Base-by-base conservation (phyloP, 768 basidiomycete genomes). In the Sporobolomyces roseus region DNA sequence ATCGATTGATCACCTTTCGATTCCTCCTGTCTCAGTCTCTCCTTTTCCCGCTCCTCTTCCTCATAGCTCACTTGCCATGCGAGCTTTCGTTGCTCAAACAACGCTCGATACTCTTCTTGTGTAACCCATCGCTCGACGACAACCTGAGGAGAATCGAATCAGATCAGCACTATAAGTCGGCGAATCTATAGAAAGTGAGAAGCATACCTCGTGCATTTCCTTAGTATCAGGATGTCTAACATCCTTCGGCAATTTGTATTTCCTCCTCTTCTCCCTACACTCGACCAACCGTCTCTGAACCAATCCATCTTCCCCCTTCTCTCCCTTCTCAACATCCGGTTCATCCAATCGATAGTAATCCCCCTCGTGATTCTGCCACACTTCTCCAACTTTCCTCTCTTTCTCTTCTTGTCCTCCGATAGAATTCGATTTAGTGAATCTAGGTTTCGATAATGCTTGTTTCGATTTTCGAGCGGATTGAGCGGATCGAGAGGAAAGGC, bases 91-190 rank as follows among this genome's bases (percentile, higher is more conserved):
- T 38, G 16, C 30, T 32, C 53, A 19, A 65, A 41, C 12, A 59
- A 38, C 3, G 27, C 10, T 13, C 16, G 12, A 35, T 61, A 67
- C 35, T 71, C 63, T 8, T 41, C 32, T n/a, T 50, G 12, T 12
- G 62, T 65, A 23, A 71, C 48, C 70, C 70, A 71, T 13, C n/a
- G 17, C 41, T 71, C 70, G 41, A 66, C 70, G 52, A 71, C 14
- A 21, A 71, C 70, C 60, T 70, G 12, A 13, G 6, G 12, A 13
- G 21, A n/a, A n/a, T n/a, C n/a, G n/a, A n/a, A n/a, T n/a, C n/a
- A n/a, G n/a, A n/a, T n/a, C n/a, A n/a, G n/a, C n/a, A n/a, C n/a
- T n/a, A n/a, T n/a, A n/a, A n/a, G n/a, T n/a, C n/a, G n/a, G n/a
- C n/a, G n/a, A n/a, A n/a, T n/a, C n/a, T n/a, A n/a, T n/a, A 25